Evolutionary conservation across 257 asterid species (phyloP), one percentile per base, ranked within the genome.

Genomic region (Solanum virginianum): DNA sequence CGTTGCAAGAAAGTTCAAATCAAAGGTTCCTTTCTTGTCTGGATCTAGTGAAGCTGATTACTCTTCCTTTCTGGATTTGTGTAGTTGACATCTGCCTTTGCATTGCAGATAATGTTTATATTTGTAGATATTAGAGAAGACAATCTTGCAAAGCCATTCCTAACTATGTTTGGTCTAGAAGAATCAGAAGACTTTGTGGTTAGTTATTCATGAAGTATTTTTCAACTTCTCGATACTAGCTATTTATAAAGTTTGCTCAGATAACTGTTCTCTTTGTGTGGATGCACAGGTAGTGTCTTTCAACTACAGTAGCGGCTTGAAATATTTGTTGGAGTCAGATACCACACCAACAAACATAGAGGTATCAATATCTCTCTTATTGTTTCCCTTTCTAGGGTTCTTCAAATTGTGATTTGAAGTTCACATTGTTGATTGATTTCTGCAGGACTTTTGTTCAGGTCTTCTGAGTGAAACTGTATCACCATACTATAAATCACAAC

Each of bases 91-190:
- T 72, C 10, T 16, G 16, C 83, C 84, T 81, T 84, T 10, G 55
- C 39, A 85, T 80, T 89, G 91, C 97, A 97, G 98, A 89, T 97
- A 83, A 91, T 95, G 97, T 75, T 95, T 83, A 91, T 92, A 84
- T 94, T 89, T 84, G 96, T 89, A 47, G 95, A 96, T 89, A 87
- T 97, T 75, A 83, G 54, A 85, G 98, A 97, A 65, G 98, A 92
- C 71, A 95, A 95, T 86, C 97, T 97, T 57, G 97, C 95, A 63
- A 97, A 97, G 91, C 99, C 99, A 70, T 92, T 92, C 93, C 88
- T 97, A 85, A 91, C 98, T 86, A 88, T 95, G 87, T 94, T 95
- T 86, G 98, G 98, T 84, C 92, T 94, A 16, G 98, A 95, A 91
- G 98, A 93, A 17, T 90, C 96, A 1, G 84, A 93, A 15, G 94